Evolutionary conservation across 2,329 filamentous ascomycete genomes (phyloP), one percentile per base, ranked within the genome.

Genomic region (Coniochaeta sp.): DNA sequence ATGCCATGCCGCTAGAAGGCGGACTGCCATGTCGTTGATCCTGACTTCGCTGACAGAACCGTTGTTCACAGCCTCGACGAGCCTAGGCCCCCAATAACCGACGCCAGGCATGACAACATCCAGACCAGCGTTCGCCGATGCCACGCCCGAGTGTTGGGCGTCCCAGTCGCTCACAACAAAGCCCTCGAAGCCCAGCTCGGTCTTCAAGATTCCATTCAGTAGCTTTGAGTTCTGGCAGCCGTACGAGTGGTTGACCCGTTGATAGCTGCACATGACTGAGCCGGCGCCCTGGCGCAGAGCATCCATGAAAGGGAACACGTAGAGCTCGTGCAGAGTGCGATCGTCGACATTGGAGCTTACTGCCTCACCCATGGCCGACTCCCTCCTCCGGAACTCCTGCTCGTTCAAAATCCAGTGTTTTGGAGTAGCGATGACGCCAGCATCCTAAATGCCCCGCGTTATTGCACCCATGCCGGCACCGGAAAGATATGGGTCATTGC

Each of bases 1-100:
- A 60, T 74, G 73, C 72, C 72, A 77, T 1, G 73, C 68, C 11
- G 74, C 74, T 1, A 85, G 79, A 52, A 85, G 78, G 63, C 91
- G 86, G 11, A 87, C 88, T 0, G 84, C 89, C 85, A 93, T 93
- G 71, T 96, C 91, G 59, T 89, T 87, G 1, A 96, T 69, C 28
- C 91, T 81, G 69, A 81, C 86, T 65, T 88, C 84, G 0, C 83
- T 83, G 9, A 96, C 77, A 0, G 88, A 90, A 4, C 90, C 89
- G 67, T 95, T 95, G 33, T 83, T 75, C n/a, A 96, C 85, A 0
- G 89, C 89, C 61, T 89, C 77, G 0, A 88, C 89, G 61, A 96
- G 73, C 69, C 92, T 93, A 8, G 73, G 67, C 0, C 89, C 90
- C 73, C 79, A 83, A 1, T 85, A 78, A 0, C 79, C 79, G 3